phyloP scores from a whole-genome alignment of 257 asterid genomes.

The Capsicum chinense region DNA sequence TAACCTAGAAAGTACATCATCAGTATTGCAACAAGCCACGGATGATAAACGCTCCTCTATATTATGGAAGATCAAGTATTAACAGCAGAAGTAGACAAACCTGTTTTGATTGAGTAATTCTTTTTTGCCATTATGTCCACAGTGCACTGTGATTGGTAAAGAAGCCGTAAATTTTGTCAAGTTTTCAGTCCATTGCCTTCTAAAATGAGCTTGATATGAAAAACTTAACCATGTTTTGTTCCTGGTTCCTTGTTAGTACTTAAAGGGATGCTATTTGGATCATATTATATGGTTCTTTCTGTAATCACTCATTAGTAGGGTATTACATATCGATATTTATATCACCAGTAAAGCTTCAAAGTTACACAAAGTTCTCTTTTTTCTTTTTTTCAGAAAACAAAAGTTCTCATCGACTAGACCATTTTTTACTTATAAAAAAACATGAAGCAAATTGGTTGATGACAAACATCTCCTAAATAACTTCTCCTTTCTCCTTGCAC shows the following conservation, averaged over 20 bases:
- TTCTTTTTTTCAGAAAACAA: not conserved
- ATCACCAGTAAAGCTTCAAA: not conserved
- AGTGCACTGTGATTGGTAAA: not conserved
- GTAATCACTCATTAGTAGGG: not conserved
- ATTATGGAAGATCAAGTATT: constrained; percentile 72
- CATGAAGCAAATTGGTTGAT: not conserved
- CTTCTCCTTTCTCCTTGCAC: too few relatives aligned
- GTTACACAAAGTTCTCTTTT: too few relatives aligned
- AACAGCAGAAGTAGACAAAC: constrained; percentile 28
- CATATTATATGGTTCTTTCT: not conserved
- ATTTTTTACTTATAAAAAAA: too few relatives aligned
- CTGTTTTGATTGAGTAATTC: not conserved
- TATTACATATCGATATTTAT: not conserved
- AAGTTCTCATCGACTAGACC: too few relatives aligned
- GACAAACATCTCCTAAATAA: too few relatives aligned
- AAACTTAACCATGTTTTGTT: not conserved
- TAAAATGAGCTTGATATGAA: constrained; percentile 10
- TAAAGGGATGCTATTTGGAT: not conserved
- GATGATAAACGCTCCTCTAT: constrained; percentile 65
- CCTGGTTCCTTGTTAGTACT: not conserved
- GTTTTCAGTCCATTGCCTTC: not conserved
- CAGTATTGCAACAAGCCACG: constrained; percentile 63
- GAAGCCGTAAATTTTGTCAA: not conserved
- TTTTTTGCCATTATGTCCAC: not conserved
- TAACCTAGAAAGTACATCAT: constrained; percentile 42